Evolutionary conservation across 139 green algal species (phyloP).

Genomic region (Tetratostichococcus sp.): DNA sequence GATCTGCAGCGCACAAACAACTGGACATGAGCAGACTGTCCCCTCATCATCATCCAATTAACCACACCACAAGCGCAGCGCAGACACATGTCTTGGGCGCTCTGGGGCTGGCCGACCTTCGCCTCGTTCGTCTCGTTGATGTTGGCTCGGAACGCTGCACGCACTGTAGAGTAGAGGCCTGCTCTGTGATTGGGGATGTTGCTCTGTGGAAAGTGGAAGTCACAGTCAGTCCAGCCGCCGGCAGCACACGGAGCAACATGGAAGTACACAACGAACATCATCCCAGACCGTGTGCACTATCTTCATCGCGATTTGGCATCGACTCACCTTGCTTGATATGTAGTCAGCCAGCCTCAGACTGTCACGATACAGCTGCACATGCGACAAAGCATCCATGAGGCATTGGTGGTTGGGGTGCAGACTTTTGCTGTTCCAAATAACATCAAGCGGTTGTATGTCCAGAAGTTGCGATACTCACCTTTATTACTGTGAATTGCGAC

Average conservation of each 20-base stretch:
- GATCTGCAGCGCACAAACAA: slow-evolving; percentile 28
- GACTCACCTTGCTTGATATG: slow-evolving; percentile 41
- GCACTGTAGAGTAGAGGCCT: slow-evolving; percentile 34
- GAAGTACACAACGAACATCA: too few species aligned
- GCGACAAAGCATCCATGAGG: background rate
- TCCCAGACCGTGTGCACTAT: too few species aligned
- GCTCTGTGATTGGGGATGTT: slow-evolving; percentile 17
- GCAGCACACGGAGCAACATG: background rate
- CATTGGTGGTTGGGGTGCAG: background rate
- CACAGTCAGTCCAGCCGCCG: background rate
- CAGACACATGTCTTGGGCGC: too few species aligned
- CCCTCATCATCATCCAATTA: too few species aligned
- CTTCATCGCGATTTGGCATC: background rate
- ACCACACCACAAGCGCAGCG: too few species aligned
- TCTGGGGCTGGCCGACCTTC: slow-evolving; percentile 13
- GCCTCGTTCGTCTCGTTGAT: slow-evolving; percentile 44
- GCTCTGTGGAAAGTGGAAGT: slow-evolving; percentile 15
- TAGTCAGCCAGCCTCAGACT: slow-evolving; percentile 58
- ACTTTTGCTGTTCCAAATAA: background rate
- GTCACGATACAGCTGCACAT: slow-evolving; percentile 45
- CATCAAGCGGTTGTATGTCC: background rate
- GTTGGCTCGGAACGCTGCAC: slow-evolving; percentile 42
- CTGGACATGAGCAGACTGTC: background rate
- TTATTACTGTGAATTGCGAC: background rate
- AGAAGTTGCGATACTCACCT: background rate